Evolutionary conservation across 1,139 yeast genomes (phyloP), one percentile per base, ranked within the genome.

Genomic region (Sugiyamaella pinicola): DNA sequence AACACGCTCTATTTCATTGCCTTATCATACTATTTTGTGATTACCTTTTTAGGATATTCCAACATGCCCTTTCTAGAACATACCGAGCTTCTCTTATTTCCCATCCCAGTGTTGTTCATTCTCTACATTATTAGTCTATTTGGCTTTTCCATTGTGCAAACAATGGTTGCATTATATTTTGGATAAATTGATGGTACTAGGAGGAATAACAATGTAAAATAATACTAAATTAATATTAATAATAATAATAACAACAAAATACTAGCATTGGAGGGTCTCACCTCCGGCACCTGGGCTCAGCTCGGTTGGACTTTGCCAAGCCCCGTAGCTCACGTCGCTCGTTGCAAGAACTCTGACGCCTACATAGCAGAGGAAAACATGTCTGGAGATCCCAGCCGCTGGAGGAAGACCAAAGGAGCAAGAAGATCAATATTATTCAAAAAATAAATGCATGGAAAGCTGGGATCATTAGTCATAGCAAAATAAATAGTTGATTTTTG

Each of bases 21-120:
- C 34, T 72, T 86, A 53, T 81, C 84, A 15, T 86, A 87, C 67
- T 90, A 90, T 69, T 83, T 83, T 63, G 78, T 87, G 51, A 80
- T 90, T 53, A 83, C 96, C 0, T 89, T 90, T 66, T 83, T 89
- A 64, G 97, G 97, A 12, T 90, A 87, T 71, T 87, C 87, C 67
- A 84, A 89, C 17, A 75, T 90, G 66, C 95, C 96, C 6, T 85
- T 87, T 62, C 73, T 89, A 59, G 83, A 81, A 56, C 81, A 78
- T 61, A 82, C 87, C 33, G 85, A 84, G 65, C 68, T 74, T 57
- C 66, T 81, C 48, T 64, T 82, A 53, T 67, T 76, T 54, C 81
- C 90, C 55, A 72, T 89, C 40, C 86, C 87, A 1, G 63, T 80
- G 1, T 73, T 85, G 53, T 78, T 78, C 2, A 64, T 85, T 1